Percentiles rank a stretch among this genome's conserved stretches.
Evolutionary conservation across 768 basidiomycete genomes (phyloP).

Genomic region (Brasilioporus rufonigricans): DNA sequence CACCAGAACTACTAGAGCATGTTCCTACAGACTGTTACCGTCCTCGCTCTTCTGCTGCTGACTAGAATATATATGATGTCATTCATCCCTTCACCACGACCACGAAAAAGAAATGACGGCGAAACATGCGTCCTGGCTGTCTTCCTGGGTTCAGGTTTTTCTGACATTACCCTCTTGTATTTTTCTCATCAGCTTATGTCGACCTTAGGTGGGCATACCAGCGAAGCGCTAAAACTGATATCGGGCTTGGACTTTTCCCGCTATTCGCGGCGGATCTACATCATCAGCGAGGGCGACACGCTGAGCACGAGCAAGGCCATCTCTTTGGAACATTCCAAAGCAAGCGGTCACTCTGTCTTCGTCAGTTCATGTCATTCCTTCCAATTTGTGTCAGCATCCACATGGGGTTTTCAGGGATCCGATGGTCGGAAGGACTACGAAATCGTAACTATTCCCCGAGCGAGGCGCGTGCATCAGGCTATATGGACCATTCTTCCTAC

Average conservation of each 20-base stretch:
- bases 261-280: constrained; percentile 77
- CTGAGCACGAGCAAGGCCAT: constrained; percentile 73
- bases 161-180: background rate
- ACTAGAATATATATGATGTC: constrained; percentile 21
- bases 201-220: constrained; percentile 85
- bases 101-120: constrained; percentile 8
- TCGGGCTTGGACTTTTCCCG: constrained; percentile 71
- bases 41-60: constrained; percentile 14
- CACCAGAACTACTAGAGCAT: constrained; percentile 6
- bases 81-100: constrained; percentile 8
- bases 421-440: constrained; percentile 33
- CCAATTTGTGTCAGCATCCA: constrained; percentile 4
- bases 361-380: constrained; percentile 15
- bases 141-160: constrained; percentile 89
- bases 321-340: constrained; percentile 51
- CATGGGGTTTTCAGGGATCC: constrained; percentile 8
- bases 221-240: constrained; percentile 74
- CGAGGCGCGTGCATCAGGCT: constrained; percentile 82
- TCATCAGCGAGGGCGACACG: constrained; percentile 77
- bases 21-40: constrained; percentile 7
- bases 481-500: constrained; percentile 68
- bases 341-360: background rate
- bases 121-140: constrained; percentile 61
- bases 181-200: constrained; percentile 9
- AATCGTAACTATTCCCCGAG: constrained; percentile 77